Conservation (phyloP, 2,329 filamentous ascomycete species). For the Colletotrichum tanaceti region DNA sequence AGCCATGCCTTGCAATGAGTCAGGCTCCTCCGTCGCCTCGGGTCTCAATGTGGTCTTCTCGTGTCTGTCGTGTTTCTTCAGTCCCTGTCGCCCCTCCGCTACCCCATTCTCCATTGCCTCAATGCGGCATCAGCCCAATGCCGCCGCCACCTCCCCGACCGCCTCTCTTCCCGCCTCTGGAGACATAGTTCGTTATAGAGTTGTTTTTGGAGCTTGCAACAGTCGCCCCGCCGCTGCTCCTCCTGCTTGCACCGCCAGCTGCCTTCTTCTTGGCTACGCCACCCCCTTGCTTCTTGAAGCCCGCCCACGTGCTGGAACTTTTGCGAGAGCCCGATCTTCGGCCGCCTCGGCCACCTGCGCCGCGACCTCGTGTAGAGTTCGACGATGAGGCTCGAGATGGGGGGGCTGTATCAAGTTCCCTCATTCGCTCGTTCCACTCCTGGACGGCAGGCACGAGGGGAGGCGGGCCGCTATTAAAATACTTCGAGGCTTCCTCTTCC, state of each 20-base stretch:
- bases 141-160: slow-evolving; percentile 42
- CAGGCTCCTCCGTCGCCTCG: neutral
- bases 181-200: slow-evolving; percentile 26
- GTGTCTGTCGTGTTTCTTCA: neutral
- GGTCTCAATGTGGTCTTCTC: neutral
- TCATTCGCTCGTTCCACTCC: slow-evolving; percentile 45
- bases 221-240: slow-evolving; percentile 28
- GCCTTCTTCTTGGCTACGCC: slow-evolving; percentile 42
- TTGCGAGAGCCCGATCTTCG: slow-evolving; percentile 37
- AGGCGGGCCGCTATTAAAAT: slow-evolving; percentile 52
- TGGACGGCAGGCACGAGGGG: slow-evolving; percentile 41
- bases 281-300: slow-evolving; percentile 33
- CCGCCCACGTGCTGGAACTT: slow-evolving; percentile 26
- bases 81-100: neutral
- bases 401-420: slow-evolving; percentile 47
- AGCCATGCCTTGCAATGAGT: slow-evolving; percentile 8
- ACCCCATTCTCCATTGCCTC: slow-evolving; percentile 26
- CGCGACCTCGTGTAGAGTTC: slow-evolving; percentile 35
- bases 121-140: slow-evolving; percentile 55
- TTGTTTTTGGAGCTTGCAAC: slow-evolving; percentile 31
- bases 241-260: slow-evolving; percentile 32
- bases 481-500: slow-evolving; percentile 59
- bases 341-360: slow-evolving; percentile 45
- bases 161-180: slow-evolving; percentile 47
- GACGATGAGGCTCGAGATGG: slow-evolving; percentile 35